Percentiles rank a stretch among this genome's conserved stretches.
These are phyloP conservation scores for Ogataea ganodermae DNA, from an alignment of 805 yeast genomes.

Conservation along the genomic window DNA sequence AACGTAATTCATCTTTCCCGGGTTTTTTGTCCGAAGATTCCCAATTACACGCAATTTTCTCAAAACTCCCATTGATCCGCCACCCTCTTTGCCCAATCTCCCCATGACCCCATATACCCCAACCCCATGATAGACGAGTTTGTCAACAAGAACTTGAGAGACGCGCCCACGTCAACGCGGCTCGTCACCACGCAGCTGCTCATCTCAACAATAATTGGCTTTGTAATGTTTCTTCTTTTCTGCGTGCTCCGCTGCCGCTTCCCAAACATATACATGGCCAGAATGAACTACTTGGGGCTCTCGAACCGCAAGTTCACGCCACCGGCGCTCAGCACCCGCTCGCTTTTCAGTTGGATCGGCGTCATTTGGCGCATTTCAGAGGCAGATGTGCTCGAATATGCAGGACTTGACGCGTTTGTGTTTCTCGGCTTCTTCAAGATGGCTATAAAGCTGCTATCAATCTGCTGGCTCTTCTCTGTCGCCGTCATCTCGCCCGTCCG, in stretches of 20 bases:
- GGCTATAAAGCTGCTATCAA: slow-evolving; percentile 68
- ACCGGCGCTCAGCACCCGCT: slow-evolving; percentile 56
- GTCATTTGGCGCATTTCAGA: slow-evolving; percentile 67
- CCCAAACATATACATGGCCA: slow-evolving; percentile 84
- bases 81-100: neutral
- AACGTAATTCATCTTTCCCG: too few species aligned
- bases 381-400: slow-evolving; percentile 76
- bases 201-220: slow-evolving; percentile 69
- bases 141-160: slow-evolving; percentile 31
- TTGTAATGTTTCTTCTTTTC: slow-evolving; percentile 66
- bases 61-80: neutral
- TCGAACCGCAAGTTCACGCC: slow-evolving; percentile 48
- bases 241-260: slow-evolving; percentile 69
- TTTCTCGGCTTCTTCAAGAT: slow-evolving; percentile 88
- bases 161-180: slow-evolving; percentile 38
- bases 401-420: slow-evolving; percentile 94
- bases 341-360: slow-evolving; percentile 82
- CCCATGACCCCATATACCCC: neutral
- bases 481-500: slow-evolving; percentile 82
- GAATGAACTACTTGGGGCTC: slow-evolving; percentile 50
- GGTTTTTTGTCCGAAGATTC: too few species aligned
- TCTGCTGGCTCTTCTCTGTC: slow-evolving; percentile 70
- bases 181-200: slow-evolving; percentile 77
- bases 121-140: slow-evolving; percentile 21
- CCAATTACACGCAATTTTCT: too few species aligned